Evolutionary conservation across 768 basidiomycete species (phyloP).

Genomic region (Agrocybe chaxingu): DNA sequence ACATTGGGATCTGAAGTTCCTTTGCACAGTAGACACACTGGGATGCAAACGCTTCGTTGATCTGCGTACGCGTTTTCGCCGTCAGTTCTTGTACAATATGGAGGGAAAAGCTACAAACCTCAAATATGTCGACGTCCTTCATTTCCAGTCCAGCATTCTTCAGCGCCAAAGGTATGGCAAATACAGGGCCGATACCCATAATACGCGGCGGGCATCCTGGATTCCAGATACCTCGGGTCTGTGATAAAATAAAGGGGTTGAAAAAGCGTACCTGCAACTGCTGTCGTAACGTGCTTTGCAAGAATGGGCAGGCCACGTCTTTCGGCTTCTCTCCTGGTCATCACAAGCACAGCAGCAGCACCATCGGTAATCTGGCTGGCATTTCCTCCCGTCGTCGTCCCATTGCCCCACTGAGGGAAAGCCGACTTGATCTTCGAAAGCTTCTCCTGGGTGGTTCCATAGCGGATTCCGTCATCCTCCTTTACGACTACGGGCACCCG

Average conservation of each 20-base stretch:
- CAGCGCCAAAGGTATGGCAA: conserved; percentile 80
- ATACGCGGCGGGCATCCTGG: conserved; percentile 73
- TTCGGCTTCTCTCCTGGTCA: conserved; percentile 78
- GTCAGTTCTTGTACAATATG: neutral
- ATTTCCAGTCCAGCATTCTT: conserved; percentile 61
- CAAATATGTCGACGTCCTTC: conserved; percentile 76
- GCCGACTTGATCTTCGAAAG: conserved; percentile 67
- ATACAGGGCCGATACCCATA: conserved; percentile 85
- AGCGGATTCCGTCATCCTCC: conserved; percentile 77
- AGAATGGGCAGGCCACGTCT: conserved; percentile 68
- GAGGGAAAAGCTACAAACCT: conserved; percentile 40
- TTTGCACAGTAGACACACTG: conserved; percentile 76
- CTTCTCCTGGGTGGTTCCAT: conserved; percentile 65
- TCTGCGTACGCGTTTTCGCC: conserved; percentile 35
- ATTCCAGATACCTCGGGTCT: neutral
- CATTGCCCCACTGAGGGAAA: conserved; percentile 80
- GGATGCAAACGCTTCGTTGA: conserved; percentile 91
- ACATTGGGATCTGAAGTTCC: conserved; percentile 55
- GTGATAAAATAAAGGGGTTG: neutral
- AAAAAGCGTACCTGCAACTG: conserved; percentile 50
- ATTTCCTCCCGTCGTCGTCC: conserved; percentile 79
- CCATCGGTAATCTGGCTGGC: conserved; percentile 86
- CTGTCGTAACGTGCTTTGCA: conserved; percentile 77
- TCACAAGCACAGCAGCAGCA: conserved; percentile 76
- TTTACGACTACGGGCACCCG: conserved; percentile 51